Evolutionary conservation across 2,329 filamentous ascomycete genomes (phyloP).

Genomic region (Penicillium sp.): DNA sequence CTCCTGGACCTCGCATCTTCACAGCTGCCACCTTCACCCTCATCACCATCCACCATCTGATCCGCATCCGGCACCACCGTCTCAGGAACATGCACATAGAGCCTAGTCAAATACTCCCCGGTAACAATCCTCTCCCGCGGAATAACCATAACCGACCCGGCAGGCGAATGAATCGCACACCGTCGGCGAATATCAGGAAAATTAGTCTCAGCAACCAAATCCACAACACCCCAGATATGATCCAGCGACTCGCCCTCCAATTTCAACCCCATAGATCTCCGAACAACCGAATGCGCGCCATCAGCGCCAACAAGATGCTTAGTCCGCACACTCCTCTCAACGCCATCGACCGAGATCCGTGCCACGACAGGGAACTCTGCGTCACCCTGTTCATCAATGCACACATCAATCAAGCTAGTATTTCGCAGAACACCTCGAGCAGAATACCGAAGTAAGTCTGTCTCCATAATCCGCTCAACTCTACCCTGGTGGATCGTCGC

Average conservation of each 20-base stretch:
- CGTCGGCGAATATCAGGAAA: constrained; percentile 81
- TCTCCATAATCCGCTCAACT: constrained; percentile 70
- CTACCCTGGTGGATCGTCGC: constrained; percentile 70
- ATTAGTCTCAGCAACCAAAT: constrained; percentile 69
- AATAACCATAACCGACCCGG: constrained; percentile 80
- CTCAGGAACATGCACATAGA: constrained; percentile 55
- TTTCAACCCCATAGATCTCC: constrained; percentile 52
- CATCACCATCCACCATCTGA: constrained; percentile 7
- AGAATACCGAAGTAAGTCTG: constrained; percentile 63
- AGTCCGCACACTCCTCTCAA: constrained; percentile 51
- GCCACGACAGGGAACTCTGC: constrained; percentile 38
- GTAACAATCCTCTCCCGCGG: constrained; percentile 63
- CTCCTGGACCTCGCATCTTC: constrained; percentile 63
- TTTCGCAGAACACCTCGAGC: constrained; percentile 60
- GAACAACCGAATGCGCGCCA: constrained; percentile 66
- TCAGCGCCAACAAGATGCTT: constrained; percentile 74
- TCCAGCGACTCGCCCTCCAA: constrained; percentile 69
- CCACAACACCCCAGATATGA: constrained; percentile 77
- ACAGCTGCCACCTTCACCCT: constrained; percentile 42
- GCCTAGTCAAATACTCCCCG: constrained; percentile 69
- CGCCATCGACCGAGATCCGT: constrained; percentile 31
- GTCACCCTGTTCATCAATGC: constrained; percentile 53
- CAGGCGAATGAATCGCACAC: constrained; percentile 72
- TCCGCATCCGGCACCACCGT: constrained; percentile 28
- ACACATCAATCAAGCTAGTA: constrained; percentile 64